Percentiles rank a stretch among this genome's conserved stretches.
These are phyloP conservation scores for Pelagomonas calceolata DNA, from an alignment of 108 stramenopile genomes.

Conservation along the genomic window DNA sequence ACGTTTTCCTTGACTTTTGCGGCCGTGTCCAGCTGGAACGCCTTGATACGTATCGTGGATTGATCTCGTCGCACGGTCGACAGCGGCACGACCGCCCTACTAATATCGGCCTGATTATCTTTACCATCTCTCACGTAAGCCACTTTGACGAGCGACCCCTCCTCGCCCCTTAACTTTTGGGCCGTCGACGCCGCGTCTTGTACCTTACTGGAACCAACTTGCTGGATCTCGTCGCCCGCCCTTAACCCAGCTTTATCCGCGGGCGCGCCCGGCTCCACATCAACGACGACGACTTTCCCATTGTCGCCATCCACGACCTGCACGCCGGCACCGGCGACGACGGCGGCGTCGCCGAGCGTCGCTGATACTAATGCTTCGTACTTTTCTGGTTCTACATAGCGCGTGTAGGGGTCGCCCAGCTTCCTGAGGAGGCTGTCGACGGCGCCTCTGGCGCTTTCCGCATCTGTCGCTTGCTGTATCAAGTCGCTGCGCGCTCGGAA, in stretches of 20 bases:
- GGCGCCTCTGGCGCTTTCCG: slow-evolving; percentile 56
- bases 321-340: slow-evolving; percentile 67
- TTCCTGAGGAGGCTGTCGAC: slow-evolving; percentile 49
- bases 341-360: slow-evolving; percentile 49
- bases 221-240: slow-evolving; percentile 57
- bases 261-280: slow-evolving; percentile 63
- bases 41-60: slow-evolving; percentile 69
- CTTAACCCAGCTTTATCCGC: slow-evolving; percentile 51
- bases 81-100: neutral
- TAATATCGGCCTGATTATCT: slow-evolving; percentile 60
- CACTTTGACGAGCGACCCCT: slow-evolving; percentile 63
- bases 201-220: slow-evolving; percentile 47
- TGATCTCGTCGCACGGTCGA: slow-evolving; percentile 33
- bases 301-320: slow-evolving; percentile 43
- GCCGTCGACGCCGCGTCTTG: slow-evolving; percentile 35
- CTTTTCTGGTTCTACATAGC: slow-evolving; percentile 76
- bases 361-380: slow-evolving; percentile 76
- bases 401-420: slow-evolving; percentile 85
- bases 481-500: slow-evolving; percentile 63
- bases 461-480: slow-evolving; percentile 46
- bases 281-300: slow-evolving; percentile 36
- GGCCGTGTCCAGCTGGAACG: slow-evolving; percentile 72
- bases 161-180: slow-evolving; percentile 49
- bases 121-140: slow-evolving; percentile 45
- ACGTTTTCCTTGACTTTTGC: slow-evolving; percentile 56